Percentiles rank a stretch among this genome's conserved stretches.
Evolutionary conservation across 2,329 filamentous ascomycete species (phyloP).

Genomic region (Xylaria sp.): DNA sequence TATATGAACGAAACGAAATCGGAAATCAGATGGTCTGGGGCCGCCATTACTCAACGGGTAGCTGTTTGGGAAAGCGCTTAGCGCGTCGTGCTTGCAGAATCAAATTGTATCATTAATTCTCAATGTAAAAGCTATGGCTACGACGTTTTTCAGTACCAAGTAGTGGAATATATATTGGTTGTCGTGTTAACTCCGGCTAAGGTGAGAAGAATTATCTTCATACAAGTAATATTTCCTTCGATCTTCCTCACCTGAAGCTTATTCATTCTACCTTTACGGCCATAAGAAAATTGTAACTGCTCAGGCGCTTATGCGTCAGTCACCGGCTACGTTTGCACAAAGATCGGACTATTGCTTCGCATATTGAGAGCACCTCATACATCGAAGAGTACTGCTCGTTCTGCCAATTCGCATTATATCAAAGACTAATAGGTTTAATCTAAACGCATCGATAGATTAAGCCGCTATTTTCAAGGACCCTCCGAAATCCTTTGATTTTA

Average conservation of each 20-base stretch:
- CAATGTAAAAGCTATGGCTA: neutral
- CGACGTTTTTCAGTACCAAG: neutral
- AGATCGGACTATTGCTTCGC: neutral
- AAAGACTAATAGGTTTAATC: neutral
- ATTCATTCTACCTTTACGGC: neutral
- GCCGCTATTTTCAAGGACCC: no score
- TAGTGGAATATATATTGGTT: neutral
- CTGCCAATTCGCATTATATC: neutral
- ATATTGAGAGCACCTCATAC: neutral
- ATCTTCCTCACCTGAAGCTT: neutral
- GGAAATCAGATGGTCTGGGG: neutral
- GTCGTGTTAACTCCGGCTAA: neutral
- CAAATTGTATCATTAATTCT: slow-evolving; percentile 1
- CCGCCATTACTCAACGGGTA: neutral
- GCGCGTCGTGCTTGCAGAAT: neutral
- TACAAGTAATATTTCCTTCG: neutral
- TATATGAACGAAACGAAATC: neutral
- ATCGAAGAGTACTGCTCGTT: neutral
- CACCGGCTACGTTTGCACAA: neutral
- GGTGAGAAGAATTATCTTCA: neutral
- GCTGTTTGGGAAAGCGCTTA: neutral
- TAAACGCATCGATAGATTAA: neutral
- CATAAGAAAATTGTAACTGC: neutral
- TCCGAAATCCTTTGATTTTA: neutral
- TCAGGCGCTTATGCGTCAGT: neutral